Percentiles rank a stretch among this genome's conserved stretches.
Evolutionary conservation across 2,329 filamentous ascomycete genomes (phyloP).

Genomic region (Penicillium sp.): DNA sequence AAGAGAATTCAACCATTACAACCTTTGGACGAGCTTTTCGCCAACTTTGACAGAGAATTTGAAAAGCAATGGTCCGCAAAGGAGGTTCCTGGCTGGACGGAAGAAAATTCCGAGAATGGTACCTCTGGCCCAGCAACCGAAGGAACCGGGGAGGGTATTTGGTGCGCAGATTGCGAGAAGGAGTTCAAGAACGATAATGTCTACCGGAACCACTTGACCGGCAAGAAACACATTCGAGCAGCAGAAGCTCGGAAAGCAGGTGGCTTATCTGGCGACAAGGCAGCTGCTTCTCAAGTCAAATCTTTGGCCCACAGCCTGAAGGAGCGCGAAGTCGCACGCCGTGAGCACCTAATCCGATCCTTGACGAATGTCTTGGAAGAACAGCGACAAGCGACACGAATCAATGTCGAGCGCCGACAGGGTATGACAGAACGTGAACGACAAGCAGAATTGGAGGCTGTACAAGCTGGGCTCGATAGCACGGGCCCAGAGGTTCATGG

Average conservation of each 20-base stretch:
- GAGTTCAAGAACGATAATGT: conserved; percentile 95
- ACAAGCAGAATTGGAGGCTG: conserved; percentile 85
- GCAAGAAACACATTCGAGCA: conserved; percentile 89
- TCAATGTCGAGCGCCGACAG: conserved; percentile 94
- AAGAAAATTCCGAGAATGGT: conserved; percentile 49
- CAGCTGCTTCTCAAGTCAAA: conserved; percentile 21
- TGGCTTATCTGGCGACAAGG: conserved; percentile 40
- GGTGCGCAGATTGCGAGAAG: conserved; percentile 90
- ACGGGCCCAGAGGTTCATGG: conserved; percentile 35
- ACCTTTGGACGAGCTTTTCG: conserved; percentile 75
- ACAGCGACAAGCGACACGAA: conserved; percentile 82
- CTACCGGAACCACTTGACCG: conserved; percentile 82
- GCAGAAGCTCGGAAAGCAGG: conserved; percentile 61
- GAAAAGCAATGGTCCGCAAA: conserved; percentile 77
- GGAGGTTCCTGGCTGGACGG: conserved; percentile 74
- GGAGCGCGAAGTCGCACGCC: conserved; percentile 84
- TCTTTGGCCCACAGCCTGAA: conserved; percentile 60
- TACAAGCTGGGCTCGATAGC: conserved; percentile 63
- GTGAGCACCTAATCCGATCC: conserved; percentile 78
- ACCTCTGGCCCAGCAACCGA: conserved; percentile 50
- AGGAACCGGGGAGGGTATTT: conserved; percentile 67
- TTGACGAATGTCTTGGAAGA: conserved; percentile 80
- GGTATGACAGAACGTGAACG: conserved; percentile 97
- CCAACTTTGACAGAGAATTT: conserved; percentile 78
- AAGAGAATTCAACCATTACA: conserved; percentile 80